These are phyloP conservation scores for Apostasia shenzhenica DNA, from an alignment of 106 monocot genomes.

Conservation along the genomic window DNA sequence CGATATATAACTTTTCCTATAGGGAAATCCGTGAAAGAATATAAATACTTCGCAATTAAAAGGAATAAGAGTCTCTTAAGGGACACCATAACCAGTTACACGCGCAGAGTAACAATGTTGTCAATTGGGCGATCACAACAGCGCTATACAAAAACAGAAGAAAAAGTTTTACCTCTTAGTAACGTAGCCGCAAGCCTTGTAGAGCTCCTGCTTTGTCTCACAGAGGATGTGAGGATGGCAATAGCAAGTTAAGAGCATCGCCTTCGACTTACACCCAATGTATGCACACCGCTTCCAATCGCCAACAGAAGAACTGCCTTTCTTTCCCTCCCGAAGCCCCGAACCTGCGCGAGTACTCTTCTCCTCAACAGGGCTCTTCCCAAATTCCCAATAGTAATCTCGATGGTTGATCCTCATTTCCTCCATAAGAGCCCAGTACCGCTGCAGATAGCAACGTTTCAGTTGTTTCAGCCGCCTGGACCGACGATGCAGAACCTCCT, in stretches of 20 bases:
- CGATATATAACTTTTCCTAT: too few species aligned
- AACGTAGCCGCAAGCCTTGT: conserved; percentile 40
- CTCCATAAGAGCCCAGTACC: conserved; percentile 34
- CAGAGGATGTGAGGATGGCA: conserved; percentile 47
- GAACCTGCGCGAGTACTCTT: background rate
- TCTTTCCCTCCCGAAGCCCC: conserved; percentile 4
- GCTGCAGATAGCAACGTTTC: conserved; percentile 20
- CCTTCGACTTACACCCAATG: conserved; percentile 33
- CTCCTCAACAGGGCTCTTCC: conserved; percentile 20
- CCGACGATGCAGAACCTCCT: conserved; percentile 59
- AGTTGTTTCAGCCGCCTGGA: conserved; percentile 24
- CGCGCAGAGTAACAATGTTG: too few species aligned
- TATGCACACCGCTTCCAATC: conserved; percentile 34
- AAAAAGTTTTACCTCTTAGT: conserved; percentile 34
- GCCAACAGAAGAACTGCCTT: conserved; percentile 4
- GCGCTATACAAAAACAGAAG: background rate
- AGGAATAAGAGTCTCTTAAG: too few species aligned
- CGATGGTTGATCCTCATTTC: conserved; percentile 33
- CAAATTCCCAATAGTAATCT: conserved; percentile 31
- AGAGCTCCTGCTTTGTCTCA: conserved; percentile 46
- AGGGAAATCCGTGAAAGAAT: too few species aligned
- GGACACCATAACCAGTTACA: too few species aligned
- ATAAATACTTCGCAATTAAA: too few species aligned
- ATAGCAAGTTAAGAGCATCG: conserved; percentile 44
- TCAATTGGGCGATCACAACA: background rate